Conservation (phyloP, 768 basidiomycete species). For the Calocybe cyanea region DNA sequence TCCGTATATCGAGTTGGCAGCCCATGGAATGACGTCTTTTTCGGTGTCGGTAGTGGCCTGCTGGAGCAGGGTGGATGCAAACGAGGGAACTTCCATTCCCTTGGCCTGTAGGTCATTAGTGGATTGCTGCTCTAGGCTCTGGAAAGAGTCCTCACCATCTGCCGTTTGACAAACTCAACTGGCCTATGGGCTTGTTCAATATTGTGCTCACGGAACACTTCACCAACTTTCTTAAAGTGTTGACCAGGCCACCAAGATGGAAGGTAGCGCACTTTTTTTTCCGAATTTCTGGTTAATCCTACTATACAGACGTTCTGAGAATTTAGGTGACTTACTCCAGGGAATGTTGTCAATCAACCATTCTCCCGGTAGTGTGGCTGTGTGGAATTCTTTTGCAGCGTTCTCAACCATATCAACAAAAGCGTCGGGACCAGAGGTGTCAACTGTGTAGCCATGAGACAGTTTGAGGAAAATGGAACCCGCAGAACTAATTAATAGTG, state of each 20-base stretch:
- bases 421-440: slow-evolving; percentile 31
- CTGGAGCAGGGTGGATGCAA: slow-evolving; percentile 36
- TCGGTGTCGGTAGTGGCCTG: slow-evolving; percentile 23
- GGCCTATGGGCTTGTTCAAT: slow-evolving; percentile 31
- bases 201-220: slow-evolving; percentile 26
- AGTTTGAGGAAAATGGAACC: slow-evolving; percentile 39
- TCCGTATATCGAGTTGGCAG: slow-evolving; percentile 20
- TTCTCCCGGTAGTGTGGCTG: slow-evolving; percentile 12
- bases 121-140: slow-evolving; percentile 17
- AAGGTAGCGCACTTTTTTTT: slow-evolving; percentile 31
- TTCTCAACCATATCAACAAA: slow-evolving; percentile 36
- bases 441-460: slow-evolving; percentile 39
- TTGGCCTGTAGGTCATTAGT: slow-evolving; percentile 19
- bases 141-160: slow-evolving; percentile 15
- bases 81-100: slow-evolving; percentile 32
- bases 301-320: background rate
- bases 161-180: slow-evolving; percentile 33
- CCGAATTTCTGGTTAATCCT: background rate
- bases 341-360: slow-evolving; percentile 41
- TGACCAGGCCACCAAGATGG: slow-evolving; percentile 38
- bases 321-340: slow-evolving; percentile 14
- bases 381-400: slow-evolving; percentile 38
- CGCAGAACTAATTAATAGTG: slow-evolving; percentile 25
- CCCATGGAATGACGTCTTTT: slow-evolving; percentile 38
- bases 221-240: slow-evolving; percentile 33